Base-by-base conservation (phyloP, 805 yeast genomes). In the Metschnikowia orientalis region DNA sequence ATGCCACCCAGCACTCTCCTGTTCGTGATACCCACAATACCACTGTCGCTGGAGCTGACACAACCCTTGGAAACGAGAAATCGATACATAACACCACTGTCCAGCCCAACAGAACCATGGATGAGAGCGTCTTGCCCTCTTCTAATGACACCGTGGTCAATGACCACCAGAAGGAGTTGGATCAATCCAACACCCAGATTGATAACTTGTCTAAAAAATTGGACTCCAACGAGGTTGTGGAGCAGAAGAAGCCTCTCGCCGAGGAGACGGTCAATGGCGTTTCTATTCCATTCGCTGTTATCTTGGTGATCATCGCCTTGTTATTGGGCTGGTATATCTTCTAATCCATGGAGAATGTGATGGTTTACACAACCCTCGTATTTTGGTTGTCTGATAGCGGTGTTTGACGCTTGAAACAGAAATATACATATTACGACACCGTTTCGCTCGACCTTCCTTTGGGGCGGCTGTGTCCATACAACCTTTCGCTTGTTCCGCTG, bases 251-350 rank as follows among this genome's bases (percentile, higher is more conserved):
- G 12, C 41, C 42, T 23, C 29, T 39, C 21, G 35, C 38, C 18
- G 53, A 46, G 21, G 68, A 60, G 36, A 54, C 65, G n/a, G 57
- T 57, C 30, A 55, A 50, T 38, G 80, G 78, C 10, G 61, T 81
- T 27, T 70, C 83, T 13, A 58, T 75, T 24, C 76, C 77, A 18
- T 56, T 71, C 33, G 79, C 81, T 17, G 47, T 44, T 55, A 69
- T 44, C 45, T 75, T 59, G 56, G 68, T 55, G 53, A 63, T 67
- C 30, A 41, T 64, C 41, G 60, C 71, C 69, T 55, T 85, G 78
- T 48, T 63, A 73, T 60, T 81, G 42, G 90, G 88, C 33, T 82
- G 88, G 86, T 67, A 79, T 57, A 73, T 81, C 47, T 77, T 77
- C 50, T 79, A 65, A 60, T n/a, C n/a, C n/a, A n/a, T n/a, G n/a